Evolutionary conservation across 2,329 filamentous ascomycete genomes (phyloP).

Genomic region (Pseudogymnoascus sp.): DNA sequence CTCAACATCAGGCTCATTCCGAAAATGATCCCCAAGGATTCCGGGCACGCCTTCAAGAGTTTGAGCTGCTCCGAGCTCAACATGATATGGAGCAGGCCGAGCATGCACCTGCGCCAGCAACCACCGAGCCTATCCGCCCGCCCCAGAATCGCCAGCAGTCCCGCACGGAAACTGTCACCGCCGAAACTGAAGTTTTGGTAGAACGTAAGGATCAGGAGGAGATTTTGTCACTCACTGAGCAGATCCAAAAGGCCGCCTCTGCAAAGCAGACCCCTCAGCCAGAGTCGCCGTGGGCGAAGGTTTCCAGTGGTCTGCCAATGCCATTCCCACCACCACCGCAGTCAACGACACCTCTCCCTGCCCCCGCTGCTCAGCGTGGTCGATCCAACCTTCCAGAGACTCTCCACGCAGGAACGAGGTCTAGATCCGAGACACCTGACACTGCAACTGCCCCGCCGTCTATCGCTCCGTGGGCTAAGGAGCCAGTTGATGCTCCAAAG

Average conservation of each 20-base stretch:
- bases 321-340: constrained; percentile 62
- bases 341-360: constrained; percentile 74
- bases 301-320: constrained; percentile 64
- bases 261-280: constrained; percentile 46
- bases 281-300: constrained; percentile 51
- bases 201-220: constrained; percentile 31
- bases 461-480: constrained; percentile 91
- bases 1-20: constrained; percentile 51
- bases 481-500: constrained; percentile 65
- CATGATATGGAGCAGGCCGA: constrained; percentile 48
- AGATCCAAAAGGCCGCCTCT: constrained; percentile 68
- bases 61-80: constrained; percentile 69
- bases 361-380: constrained; percentile 79
- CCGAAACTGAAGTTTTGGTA: constrained; percentile 10
- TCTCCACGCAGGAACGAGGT: constrained; percentile 45
- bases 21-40: constrained; percentile 54
- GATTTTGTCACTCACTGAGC: constrained; percentile 67
- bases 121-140: constrained; percentile 22
- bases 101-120: constrained; percentile 27
- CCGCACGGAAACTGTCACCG: constrained; percentile 16
- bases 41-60: constrained; percentile 65
- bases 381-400: constrained; percentile 76
- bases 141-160: constrained; percentile 20
- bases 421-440: constrained; percentile 68
- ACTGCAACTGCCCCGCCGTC: constrained; percentile 51